Evolutionary conservation across 169 alveolate species (phyloP).

Genomic region (Eimeria acervulina): DNA sequence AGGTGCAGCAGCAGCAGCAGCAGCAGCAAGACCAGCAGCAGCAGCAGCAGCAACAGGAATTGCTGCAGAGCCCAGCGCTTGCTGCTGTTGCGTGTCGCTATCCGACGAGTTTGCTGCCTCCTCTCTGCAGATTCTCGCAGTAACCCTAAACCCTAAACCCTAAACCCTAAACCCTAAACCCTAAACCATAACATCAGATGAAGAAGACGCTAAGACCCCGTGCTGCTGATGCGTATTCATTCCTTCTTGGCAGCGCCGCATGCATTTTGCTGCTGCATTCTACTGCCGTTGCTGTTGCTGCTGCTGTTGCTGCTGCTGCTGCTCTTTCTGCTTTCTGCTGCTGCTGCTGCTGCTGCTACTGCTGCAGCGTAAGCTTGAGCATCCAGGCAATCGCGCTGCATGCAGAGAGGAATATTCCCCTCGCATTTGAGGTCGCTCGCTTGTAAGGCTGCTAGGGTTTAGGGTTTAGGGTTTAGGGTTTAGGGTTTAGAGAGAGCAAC

Average conservation of each 20-base stretch:
- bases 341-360: slow-evolving; percentile 19
- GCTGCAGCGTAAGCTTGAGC: slow-evolving; percentile 36
- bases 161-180: neutral
- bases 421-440: slow-evolving; percentile 4
- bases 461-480: slow-evolving; percentile 29
- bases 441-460: neutral
- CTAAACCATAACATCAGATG: no score
- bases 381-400: slow-evolving; percentile 27
- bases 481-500: neutral
- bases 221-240: neutral
- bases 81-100: slow-evolving; percentile 33
- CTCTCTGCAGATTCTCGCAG: neutral
- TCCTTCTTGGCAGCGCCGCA: neutral
- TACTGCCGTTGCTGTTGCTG: neutral
- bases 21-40: no score
- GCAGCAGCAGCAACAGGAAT: no score
- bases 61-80: neutral
- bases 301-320: neutral
- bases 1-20: neutral
- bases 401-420: slow-evolving; percentile 33
- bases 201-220: neutral
- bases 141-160: slow-evolving; percentile 21
- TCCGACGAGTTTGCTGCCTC: slow-evolving; percentile 24
- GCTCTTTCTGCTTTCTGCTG: neutral
- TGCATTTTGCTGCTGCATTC: no score